These are phyloP conservation scores for Rhizopogon vesiculosus DNA, from an alignment of 768 basidiomycete species.

Conservation along the genomic window DNA sequence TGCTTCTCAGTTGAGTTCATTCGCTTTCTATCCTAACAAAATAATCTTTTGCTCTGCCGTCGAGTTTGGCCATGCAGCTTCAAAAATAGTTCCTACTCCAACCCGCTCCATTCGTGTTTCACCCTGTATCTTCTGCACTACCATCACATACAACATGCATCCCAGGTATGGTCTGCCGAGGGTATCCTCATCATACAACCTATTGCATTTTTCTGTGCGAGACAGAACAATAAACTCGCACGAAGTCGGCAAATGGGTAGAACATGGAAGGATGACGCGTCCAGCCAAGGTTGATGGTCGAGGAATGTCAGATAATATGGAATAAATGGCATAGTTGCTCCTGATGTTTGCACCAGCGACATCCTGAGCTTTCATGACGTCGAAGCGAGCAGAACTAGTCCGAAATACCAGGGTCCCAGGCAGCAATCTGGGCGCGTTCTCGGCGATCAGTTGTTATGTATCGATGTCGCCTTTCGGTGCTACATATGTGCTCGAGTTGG, in stretches of 20 bases:
- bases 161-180: not conserved
- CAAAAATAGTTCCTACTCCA: not conserved
- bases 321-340: slow-evolving; percentile 10
- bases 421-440: not conserved
- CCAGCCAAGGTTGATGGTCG: slow-evolving; percentile 1
- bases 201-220: not conserved
- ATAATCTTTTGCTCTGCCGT: too few relatives aligned
- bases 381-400: slow-evolving; percentile 10
- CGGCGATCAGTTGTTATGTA: not conserved
- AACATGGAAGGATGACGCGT: slow-evolving; percentile 11
- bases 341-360: not conserved
- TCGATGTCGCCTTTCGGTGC: not conserved
- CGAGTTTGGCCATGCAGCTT: not conserved
- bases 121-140: not conserved
- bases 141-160: not conserved
- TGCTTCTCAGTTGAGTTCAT: too few relatives aligned
- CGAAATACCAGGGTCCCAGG: slow-evolving; percentile 18
- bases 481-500: slow-evolving; percentile 1
- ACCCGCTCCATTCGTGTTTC: not conserved
- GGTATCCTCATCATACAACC: not conserved
- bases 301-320: not conserved
- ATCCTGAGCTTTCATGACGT: slow-evolving; percentile 3
- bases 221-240: slow-evolving; percentile 17
- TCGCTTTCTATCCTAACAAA: too few relatives aligned
- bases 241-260: slow-evolving; percentile 2